These are phyloP conservation scores for Alternaria ventricosa DNA, from an alignment of 2,329 filamentous ascomycete genomes.

Conservation along the genomic window DNA sequence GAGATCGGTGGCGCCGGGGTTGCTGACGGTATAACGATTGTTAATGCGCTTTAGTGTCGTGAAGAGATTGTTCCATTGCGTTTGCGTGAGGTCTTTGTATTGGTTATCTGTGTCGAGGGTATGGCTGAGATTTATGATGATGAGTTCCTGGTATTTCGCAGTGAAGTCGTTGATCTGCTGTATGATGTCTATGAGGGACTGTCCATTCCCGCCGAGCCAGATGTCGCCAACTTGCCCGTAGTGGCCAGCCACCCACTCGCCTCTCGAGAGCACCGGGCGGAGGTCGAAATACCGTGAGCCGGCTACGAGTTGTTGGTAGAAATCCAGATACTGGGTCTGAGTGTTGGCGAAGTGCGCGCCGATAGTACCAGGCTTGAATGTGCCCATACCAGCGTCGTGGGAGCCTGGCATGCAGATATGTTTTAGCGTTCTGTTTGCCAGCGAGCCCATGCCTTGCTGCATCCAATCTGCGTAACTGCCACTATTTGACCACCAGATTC, in stretches of 20 bases:
- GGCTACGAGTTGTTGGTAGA: constrained; percentile 55
- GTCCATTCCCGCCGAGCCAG: constrained; percentile 56
- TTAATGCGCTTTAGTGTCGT: constrained; percentile 51
- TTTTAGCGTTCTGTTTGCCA: constrained; percentile 52
- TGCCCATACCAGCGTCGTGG: constrained; percentile 59
- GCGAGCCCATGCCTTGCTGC: constrained; percentile 47
- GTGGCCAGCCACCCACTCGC: constrained; percentile 53
- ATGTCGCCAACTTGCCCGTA: constrained; percentile 47
- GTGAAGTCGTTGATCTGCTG: constrained; percentile 57
- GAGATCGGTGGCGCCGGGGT: constrained; percentile 38
- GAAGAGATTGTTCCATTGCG: constrained; percentile 54
- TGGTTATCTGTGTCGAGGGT: constrained; percentile 52
- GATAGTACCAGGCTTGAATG: constrained; percentile 48
- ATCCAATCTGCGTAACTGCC: constrained; percentile 50
- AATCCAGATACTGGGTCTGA: constrained; percentile 55
- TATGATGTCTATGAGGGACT: constrained; percentile 53
- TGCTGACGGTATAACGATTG: constrained; percentile 45
- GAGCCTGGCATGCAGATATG: constrained; percentile 58
- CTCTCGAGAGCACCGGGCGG: constrained; percentile 50
- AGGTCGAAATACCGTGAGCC: constrained; percentile 59
- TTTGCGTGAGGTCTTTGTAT: constrained; percentile 47
- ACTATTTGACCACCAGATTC: constrained; percentile 46
- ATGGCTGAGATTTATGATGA: constrained; percentile 57
- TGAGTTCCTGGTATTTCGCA: constrained; percentile 52
- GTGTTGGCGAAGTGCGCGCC: constrained; percentile 52